A percentile compares a stretch with the other conserved stretches of the same genome.
phyloP scores from a whole-genome alignment of 2,329 filamentous ascomycete species.

The Aspergillus glaucus region DNA sequence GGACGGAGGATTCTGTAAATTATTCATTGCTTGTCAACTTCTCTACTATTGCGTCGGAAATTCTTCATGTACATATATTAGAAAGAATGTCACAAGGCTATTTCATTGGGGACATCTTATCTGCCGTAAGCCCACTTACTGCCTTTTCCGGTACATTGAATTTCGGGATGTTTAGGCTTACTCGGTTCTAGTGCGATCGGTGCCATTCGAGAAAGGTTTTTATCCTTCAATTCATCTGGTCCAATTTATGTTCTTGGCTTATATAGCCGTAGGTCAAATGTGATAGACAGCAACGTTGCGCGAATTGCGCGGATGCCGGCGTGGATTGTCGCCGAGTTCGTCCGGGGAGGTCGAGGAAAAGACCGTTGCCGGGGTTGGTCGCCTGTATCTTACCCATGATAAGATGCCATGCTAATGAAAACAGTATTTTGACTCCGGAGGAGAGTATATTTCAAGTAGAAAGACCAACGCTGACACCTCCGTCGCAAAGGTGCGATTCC shows the following conservation, averaged over 20 bases:
- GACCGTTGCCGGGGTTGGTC: slow-evolving; percentile 9
- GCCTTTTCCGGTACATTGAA: neutral
- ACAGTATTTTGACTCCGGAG: neutral
- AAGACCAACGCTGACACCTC: neutral
- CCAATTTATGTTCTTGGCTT: neutral
- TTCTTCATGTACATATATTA: neutral
- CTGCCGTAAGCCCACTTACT: slow-evolving; percentile 13
- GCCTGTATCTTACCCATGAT: neutral
- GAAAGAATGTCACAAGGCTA: neutral
- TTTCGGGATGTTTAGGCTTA: neutral
- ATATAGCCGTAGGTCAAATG: slow-evolving; percentile 16
- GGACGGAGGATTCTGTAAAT: neutral
- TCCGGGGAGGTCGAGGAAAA: slow-evolving; percentile 7
- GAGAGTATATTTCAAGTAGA: neutral
- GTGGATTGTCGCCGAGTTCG: slow-evolving; percentile 16
- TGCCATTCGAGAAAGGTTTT: slow-evolving; percentile 22
- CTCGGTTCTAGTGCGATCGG: slow-evolving; percentile 17
- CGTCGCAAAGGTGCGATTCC: neutral
- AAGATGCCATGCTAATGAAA: neutral
- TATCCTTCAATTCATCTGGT: neutral
- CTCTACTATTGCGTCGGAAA: neutral
- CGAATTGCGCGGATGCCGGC: slow-evolving; percentile 19
- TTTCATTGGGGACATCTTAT: slow-evolving; percentile 5
- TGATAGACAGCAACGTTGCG: slow-evolving; percentile 16
- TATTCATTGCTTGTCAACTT: neutral